Evolutionary conservation across 179 eudicot genomes (phyloP).

Genomic region (Silene vulgaris): DNA sequence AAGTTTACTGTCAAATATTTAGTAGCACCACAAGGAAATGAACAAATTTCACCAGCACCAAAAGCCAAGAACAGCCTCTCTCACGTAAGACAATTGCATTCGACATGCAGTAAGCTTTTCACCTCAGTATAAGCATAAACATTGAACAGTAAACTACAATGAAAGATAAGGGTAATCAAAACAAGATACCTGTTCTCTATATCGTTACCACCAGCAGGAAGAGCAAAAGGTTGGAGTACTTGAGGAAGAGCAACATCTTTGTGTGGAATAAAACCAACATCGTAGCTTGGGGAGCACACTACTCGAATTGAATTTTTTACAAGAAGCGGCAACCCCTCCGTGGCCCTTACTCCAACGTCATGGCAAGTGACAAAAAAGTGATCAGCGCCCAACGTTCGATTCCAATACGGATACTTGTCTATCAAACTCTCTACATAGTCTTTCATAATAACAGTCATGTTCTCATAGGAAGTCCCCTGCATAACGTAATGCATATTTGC

Average conservation of each 20-base stretch:
- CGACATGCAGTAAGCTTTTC: not conserved
- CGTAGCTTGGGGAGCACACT: constrained; percentile 91
- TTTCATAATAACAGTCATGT: constrained; percentile 82
- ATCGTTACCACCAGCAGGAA: constrained; percentile 93
- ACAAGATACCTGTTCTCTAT: constrained; percentile 55
- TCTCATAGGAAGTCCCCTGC: constrained; percentile 98
- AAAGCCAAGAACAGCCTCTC: no score
- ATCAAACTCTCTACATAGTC: constrained; percentile 76
- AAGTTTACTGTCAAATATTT: no score
- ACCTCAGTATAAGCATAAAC: not conserved
- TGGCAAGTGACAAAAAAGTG: constrained; percentile 87
- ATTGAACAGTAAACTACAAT: not conserved
- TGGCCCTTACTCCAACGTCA: constrained; percentile 86
- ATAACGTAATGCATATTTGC: not conserved
- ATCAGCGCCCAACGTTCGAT: constrained; percentile 87
- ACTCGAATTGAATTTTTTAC: constrained; percentile 91
- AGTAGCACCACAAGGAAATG: no score
- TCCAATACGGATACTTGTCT: constrained; percentile 89
- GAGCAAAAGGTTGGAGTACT: constrained; percentile 95
- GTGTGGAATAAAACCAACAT: constrained; percentile 90
- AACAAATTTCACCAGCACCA: no score
- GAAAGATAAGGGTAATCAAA: not conserved
- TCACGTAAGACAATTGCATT: not conserved
- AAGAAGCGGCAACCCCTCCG: constrained; percentile 70
- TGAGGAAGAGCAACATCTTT: constrained; percentile 96